Evolutionary conservation across 164 flowering plant species (phyloP).

Genomic region (Cinnamomum chago): DNA sequence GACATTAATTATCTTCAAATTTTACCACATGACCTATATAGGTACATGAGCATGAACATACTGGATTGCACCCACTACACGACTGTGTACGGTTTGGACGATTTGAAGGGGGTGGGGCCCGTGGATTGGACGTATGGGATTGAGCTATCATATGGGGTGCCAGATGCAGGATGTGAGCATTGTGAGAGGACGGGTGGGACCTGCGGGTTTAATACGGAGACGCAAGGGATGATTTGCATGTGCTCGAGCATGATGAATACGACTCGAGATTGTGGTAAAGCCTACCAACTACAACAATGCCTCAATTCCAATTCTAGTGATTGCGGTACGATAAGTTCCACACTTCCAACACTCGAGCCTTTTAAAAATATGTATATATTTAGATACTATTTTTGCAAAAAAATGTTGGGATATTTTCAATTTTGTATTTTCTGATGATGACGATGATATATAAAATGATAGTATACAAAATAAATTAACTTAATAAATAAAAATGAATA

Average conservation of each 20-base stretch:
- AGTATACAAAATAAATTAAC: too few species aligned
- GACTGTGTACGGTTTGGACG: slow-evolving; percentile 43
- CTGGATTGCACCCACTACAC: slow-evolving; percentile 88
- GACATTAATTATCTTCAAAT: too few species aligned
- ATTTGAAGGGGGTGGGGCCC: slow-evolving; percentile 54
- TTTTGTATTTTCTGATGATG: too few species aligned
- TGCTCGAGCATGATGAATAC: slow-evolving; percentile 52
- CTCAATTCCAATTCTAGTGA: slow-evolving; percentile 2
- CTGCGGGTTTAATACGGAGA: slow-evolving; percentile 81
- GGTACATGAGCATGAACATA: slow-evolving; percentile 76
- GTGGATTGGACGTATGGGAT: slow-evolving; percentile 86
- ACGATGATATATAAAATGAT: too few species aligned
- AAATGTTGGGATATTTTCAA: too few species aligned
- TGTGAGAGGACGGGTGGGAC: slow-evolving; percentile 66
- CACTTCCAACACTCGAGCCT: background rate
- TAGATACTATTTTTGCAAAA: too few species aligned
- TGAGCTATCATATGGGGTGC: slow-evolving; percentile 46
- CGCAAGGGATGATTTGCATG: slow-evolving; percentile 52
- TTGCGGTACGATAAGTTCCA: background rate
- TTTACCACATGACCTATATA: too few species aligned
- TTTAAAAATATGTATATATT: too few species aligned
- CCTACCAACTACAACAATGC: background rate
- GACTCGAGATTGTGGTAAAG: slow-evolving; percentile 66
- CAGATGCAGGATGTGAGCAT: slow-evolving; percentile 66
- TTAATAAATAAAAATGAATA: too few species aligned